These are phyloP conservation scores for Akanthomyces muscarius DNA, from an alignment of 2,329 filamentous ascomycete genomes.

Conservation along the genomic window DNA sequence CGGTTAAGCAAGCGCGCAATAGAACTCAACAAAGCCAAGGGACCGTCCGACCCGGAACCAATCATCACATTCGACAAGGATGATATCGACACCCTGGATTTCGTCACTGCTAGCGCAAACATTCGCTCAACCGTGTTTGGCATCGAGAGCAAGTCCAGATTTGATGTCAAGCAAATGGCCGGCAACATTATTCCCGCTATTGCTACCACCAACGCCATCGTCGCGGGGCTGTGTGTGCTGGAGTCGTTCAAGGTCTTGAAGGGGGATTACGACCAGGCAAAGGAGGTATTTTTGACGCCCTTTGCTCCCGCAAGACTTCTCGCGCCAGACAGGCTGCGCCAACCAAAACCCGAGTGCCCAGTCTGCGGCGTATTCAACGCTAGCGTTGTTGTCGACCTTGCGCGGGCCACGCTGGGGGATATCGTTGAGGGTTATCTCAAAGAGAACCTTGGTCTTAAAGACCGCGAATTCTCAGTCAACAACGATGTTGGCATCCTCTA, in stretches of 20 bases:
- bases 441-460: slow-evolving; percentile 67
- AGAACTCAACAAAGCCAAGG: slow-evolving; percentile 51
- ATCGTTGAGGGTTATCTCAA: slow-evolving; percentile 73
- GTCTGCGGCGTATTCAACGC: slow-evolving; percentile 75
- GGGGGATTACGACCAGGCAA: slow-evolving; percentile 65
- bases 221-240: slow-evolving; percentile 85
- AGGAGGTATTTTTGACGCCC: slow-evolving; percentile 80
- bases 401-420: slow-evolving; percentile 70
- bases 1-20: slow-evolving; percentile 72
- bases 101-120: slow-evolving; percentile 87
- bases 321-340: slow-evolving; percentile 51
- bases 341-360: slow-evolving; percentile 76
- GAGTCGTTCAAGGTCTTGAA: slow-evolving; percentile 88
- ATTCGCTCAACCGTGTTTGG: slow-evolving; percentile 84
- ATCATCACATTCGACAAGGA: slow-evolving; percentile 93
- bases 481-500: slow-evolving; percentile 77
- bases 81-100: slow-evolving; percentile 89
- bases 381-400: slow-evolving; percentile 63
- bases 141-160: slow-evolving; percentile 83
- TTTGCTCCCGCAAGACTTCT: slow-evolving; percentile 56
- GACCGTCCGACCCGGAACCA: slow-evolving; percentile 50
- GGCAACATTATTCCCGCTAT: slow-evolving; percentile 99
- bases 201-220: slow-evolving; percentile 95
- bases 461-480: slow-evolving; percentile 72
- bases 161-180: slow-evolving; percentile 98